Base-by-base conservation (phyloP, 768 basidiomycete species). In the Trametopsis cervina region DNA sequence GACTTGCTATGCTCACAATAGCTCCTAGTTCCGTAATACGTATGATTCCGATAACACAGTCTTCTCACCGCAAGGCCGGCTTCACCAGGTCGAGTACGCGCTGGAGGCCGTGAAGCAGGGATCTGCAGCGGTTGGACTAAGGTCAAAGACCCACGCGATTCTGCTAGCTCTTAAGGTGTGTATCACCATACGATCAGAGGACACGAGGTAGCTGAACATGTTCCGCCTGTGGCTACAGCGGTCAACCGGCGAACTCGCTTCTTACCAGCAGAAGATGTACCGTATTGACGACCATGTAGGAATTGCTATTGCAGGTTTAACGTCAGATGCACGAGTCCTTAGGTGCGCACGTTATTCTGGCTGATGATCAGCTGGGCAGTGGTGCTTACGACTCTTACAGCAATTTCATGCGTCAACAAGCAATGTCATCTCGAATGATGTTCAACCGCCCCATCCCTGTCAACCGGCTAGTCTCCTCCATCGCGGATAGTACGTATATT, bases 221-320 rank as follows among this genome's bases (percentile, higher is more conserved):
- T 47, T n/a, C 17, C 36, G 13, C 40, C 35, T n/a, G 18, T 44
- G 13, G 29, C 22, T 24, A 4, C 57, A 99, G 96, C 81, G 95
- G 66, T 98, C 96, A 23, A 94, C 92, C 12, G 96, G 96, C 51
- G 95, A 98, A 66, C 78, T 99, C 44, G 94, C 96, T 13, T 91
- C 90, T n/a, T 98, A 98, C 75, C 96, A 99, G 65, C 94, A 98
- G 73, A 98, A 99, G 78, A 89, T 98, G 85, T 96, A 95, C 68
- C 79, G 93, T 61, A 95, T 99, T 82, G 96, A 99, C 63, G 93
- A 98, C 67, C 96, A 99, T 70, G 84, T 96, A 57, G 96, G 96
- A n/a, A 92, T 99, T 60, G 95, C 94, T 42, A 98, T 99, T 64
- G 96, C 96, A 43, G 96, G 96, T n/a, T 72, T 99, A 53, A 99